Base-by-base conservation (phyloP, 164 flowering plant species). In the Dillenia turbinata region DNA sequence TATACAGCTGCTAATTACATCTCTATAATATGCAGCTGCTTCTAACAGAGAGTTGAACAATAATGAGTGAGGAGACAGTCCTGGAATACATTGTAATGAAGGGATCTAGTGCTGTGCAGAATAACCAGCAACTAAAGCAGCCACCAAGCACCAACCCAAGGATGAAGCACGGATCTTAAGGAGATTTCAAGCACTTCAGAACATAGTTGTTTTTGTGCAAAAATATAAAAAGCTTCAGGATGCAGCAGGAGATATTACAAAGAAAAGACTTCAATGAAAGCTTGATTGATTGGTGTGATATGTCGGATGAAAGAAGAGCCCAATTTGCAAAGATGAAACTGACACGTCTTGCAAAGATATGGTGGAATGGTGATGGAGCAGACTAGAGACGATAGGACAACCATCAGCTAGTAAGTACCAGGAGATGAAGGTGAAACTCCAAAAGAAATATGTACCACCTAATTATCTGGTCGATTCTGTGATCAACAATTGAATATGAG, bases 281-380 rank as follows among this genome's bases (percentile, higher is more conserved):
- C 9, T 46, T 12, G 33, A 46, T 57, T 16, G 50, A 57, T 57
- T 57, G 24, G 60, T 44, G 16, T 57, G 49, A 57, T 14, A 57
- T 57, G 60, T 26, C 5, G 17, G 60, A 44, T 15, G 26, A 45
- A 2, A 2, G 60, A 33, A 46, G 50, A 46, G 61, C 46, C 9
- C 6, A 44, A 40, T 58, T 58, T 58, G 43, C 61, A 19, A 47
- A 16, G 15, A 58, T 58, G 10, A 58, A 46, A n/a, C 60, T 58
- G 46, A 43, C 47, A 1, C 50, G 49, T n/a, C 5, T 46, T 8
- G 51, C 61, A 46, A 46, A 58, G 19, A 40, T 44, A 8, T 58
- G 33, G 61, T 58, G 51, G 61, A 58, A 49, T 11, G 0, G 50
- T 58, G 61, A 19, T 15, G 61, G 46, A 47, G 22, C 22, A 2